Evolutionary conservation across 140 eudicot species (phyloP), one percentile per base, ranked within the genome.

Genomic region (Senecio squalidus): DNA sequence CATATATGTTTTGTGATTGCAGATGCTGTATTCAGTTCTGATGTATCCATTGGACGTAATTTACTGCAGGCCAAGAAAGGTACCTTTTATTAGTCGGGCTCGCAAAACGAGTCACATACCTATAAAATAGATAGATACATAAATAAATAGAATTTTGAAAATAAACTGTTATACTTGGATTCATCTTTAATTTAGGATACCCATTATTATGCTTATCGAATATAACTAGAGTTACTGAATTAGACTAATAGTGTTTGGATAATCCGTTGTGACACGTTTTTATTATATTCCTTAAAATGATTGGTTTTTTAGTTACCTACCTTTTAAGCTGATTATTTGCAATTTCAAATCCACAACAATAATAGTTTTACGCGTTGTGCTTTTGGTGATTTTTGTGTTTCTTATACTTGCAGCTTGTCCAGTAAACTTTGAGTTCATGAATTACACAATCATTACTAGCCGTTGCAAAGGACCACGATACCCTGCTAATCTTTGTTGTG

Each of bases 381-480:
- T 15, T 28, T 54, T 47, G 3, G 54, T 6, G n/a, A 54, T 9
- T 4, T 27, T 46, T 5, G 44, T 29, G 47, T 25, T 4, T 48
- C n/a, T 41, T 44, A 0, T 7, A 24, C 55, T 14, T 65, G 69
- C 85, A 86, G 88, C 76, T 21, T 88, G 96, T 58, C 80, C 86
- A 25, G 74, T 76, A 13, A 71, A 73, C 75, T 80, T 84, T 16
- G 94, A 89, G 76, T 70, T 75, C 62, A 69, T 66, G 79, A 85
- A 89, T 71, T 85, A 82, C 82, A 75, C 95, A 3, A 62, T 77
- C 75, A 72, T 89, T 45, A 89, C 93, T 9, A 82, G 82, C 76
- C 78, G 48, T 53, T 88, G 96, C 90, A 81, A 79, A 58, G 96
- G 90, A 39, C 95, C 92, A 9, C 64, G 15, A 34, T 89, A 79